A percentile compares a stretch with the other conserved stretches of the same genome.
These are phyloP conservation scores for Trichocladium uniseriatum DNA, from an alignment of 495 filamentous ascomycete genomes.

Conservation along the genomic window DNA sequence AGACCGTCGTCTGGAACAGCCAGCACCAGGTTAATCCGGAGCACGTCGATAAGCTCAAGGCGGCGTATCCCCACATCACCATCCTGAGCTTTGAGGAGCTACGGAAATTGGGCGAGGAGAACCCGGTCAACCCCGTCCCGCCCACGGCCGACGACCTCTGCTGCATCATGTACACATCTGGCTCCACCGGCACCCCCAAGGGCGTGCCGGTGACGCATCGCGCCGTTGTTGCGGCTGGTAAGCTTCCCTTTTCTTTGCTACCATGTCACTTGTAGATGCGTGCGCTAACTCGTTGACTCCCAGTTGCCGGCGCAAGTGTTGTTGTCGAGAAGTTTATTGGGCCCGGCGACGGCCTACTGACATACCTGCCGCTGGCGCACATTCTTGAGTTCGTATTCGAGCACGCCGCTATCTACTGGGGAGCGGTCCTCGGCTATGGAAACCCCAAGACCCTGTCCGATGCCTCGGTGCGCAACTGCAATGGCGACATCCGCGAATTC, in stretches of 20 bases:
- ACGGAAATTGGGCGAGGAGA: slow-evolving; percentile 70
- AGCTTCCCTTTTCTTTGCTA: slow-evolving; percentile 18
- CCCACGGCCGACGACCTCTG: slow-evolving; percentile 79
- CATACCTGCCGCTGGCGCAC: slow-evolving; percentile 89
- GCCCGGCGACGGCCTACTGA: slow-evolving; percentile 76
- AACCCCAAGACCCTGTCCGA: slow-evolving; percentile 91
- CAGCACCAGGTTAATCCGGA: slow-evolving; percentile 64
- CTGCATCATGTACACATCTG: slow-evolving; percentile 99
- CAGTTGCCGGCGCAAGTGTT: slow-evolving; percentile 79
- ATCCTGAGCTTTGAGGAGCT: slow-evolving; percentile 82
- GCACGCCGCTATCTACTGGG: slow-evolving; percentile 86
- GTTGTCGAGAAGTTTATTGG: slow-evolving; percentile 80
- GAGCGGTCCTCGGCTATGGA: slow-evolving; percentile 94
- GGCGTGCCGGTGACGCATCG: slow-evolving; percentile 86
- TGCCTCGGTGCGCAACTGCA: slow-evolving; percentile 81
- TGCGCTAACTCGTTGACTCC: background rate
- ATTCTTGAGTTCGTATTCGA: slow-evolving; percentile 98
- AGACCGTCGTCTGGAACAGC: slow-evolving; percentile 83
- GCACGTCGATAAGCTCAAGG: slow-evolving; percentile 72
- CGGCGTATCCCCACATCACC: slow-evolving; percentile 56
- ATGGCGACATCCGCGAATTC: slow-evolving; percentile 91
- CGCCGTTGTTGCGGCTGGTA: slow-evolving; percentile 81
- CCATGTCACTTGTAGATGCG: background rate
- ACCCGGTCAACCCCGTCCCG: slow-evolving; percentile 70
- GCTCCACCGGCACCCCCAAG: slow-evolving; percentile 94